Percentiles rank a stretch among this genome's conserved stretches.
Conservation (phyloP, 2,329 filamentous ascomycete species). For the Paraphoma sp. region DNA sequence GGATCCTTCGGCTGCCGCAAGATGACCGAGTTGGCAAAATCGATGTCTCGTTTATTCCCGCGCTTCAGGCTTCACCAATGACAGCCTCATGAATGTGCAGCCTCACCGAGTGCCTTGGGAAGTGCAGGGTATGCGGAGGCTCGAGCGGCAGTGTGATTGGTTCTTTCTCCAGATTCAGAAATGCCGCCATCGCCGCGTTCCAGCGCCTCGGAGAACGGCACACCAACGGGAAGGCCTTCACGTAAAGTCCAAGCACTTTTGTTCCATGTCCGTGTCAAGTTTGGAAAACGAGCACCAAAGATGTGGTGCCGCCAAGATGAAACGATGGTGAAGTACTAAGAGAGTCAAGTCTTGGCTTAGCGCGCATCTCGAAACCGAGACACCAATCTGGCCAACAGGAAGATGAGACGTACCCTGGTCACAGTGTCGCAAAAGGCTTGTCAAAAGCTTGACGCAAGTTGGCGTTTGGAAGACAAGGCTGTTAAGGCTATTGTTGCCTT, state of each 20-base stretch:
- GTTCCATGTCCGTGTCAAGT: constrained; percentile 39
- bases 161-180: background rate
- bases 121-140: background rate
- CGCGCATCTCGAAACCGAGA: constrained; percentile 32
- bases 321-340: constrained; percentile 41
- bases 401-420: constrained; percentile 15
- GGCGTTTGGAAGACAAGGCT: constrained; percentile 15
- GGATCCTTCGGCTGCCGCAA: background rate
- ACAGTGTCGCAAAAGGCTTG: constrained; percentile 33
- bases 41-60: background rate
- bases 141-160: constrained; percentile 11
- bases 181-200: constrained; percentile 16
- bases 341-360: constrained; percentile 35
- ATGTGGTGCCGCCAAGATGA: constrained; percentile 42
- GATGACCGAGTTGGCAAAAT: background rate
- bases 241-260: constrained; percentile 11
- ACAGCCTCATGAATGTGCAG: background rate
- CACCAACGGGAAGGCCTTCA: constrained; percentile 4
- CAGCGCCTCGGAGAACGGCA: constrained; percentile 1
- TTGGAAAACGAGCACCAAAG: constrained; percentile 8
- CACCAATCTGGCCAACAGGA: constrained; percentile 29
- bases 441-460: constrained; percentile 30
- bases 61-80: background rate
- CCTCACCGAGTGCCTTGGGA: background rate
- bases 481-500: constrained; percentile 31